Conservation (phyloP, 2,329 filamentous ascomycete genomes). For the Zopfia rhizophila region DNA sequence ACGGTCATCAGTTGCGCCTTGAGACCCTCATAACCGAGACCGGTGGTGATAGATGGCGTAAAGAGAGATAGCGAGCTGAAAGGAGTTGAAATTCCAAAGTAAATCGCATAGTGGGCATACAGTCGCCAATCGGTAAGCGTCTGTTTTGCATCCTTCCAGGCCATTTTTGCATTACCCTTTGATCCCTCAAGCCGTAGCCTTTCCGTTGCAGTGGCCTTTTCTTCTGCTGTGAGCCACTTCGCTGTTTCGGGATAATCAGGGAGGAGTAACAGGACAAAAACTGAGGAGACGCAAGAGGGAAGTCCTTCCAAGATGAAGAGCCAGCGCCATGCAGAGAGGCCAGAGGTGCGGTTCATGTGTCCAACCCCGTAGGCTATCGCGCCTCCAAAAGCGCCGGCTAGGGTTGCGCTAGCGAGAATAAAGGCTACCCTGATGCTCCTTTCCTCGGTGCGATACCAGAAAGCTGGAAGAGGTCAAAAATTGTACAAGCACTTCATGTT, state of each 20-base stretch:
- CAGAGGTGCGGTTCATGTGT: constrained; percentile 49
- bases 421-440: constrained; percentile 68
- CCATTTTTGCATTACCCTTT: constrained; percentile 52
- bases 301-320: constrained; percentile 40
- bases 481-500: background rate
- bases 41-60: constrained; percentile 72
- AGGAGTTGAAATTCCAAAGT: constrained; percentile 36
- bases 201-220: constrained; percentile 47
- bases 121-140: constrained; percentile 62
- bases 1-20: constrained; percentile 74
- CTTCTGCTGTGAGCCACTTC: constrained; percentile 56
- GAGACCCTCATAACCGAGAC: constrained; percentile 64
- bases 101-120: constrained; percentile 61
- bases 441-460: constrained; percentile 67
- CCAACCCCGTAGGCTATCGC: constrained; percentile 65
- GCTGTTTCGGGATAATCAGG: constrained; percentile 63
- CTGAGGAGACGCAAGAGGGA: constrained; percentile 28
- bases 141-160: constrained; percentile 59
- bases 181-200: constrained; percentile 58
- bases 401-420: constrained; percentile 66
- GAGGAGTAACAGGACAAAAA: constrained; percentile 56
- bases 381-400: constrained; percentile 66
- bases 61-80: constrained; percentile 62
- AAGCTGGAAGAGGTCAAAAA: constrained; percentile 46
- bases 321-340: constrained; percentile 47